Evolutionary conservation across 305 asterid species (phyloP), one percentile per base, ranked within the genome.

Genomic region (Plantago rigida): DNA sequence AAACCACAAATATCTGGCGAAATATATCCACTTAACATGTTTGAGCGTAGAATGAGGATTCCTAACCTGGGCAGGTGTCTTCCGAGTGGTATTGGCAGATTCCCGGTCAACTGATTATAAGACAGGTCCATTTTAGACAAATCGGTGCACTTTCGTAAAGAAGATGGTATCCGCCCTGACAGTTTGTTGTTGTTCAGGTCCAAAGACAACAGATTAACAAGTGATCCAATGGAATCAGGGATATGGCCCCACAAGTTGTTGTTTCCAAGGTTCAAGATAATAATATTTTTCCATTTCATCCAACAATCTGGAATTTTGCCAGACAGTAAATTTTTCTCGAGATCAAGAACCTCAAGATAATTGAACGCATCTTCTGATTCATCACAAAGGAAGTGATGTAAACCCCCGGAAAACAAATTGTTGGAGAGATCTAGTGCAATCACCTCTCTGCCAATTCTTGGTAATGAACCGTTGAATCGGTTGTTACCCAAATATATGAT

Each of bases 381-480:
- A 26, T 14, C 58, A 53, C 79, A 78, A 0, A 76, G 53, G 29
- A 70, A 50, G 2, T 51, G 57, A 6, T 69, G 48, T 12, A 63
- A 11, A 1, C 47, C 71, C 41, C 71, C 74, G 0, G 61, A 65
- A 19, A 77, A 48, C 6, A 62, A 74, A 73, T 79, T 79, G 28
- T 66, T 29, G 1, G 84, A 79, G 39, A 79, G 71, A 53, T 76
- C 79, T 0, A 79, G 22, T 51, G 39, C 63, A 0, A 0, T 8
- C 51, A 66, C 63, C 17, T 36, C 3, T 2, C n/a, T 29, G 22
- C 62, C 47, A 1, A 72, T 15, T 4, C 24, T 58, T 0, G 80
- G 82, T 54, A 79, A 50, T 3, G 63, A 31, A 56, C 84, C 84
- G 12, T 51, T 73, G 48, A 79, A 67, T 14, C 46, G 42, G 60